Base-by-base conservation (phyloP, 202 grass and related monocot genomes). In the Bolboschoenoplectus hybrid region DNA sequence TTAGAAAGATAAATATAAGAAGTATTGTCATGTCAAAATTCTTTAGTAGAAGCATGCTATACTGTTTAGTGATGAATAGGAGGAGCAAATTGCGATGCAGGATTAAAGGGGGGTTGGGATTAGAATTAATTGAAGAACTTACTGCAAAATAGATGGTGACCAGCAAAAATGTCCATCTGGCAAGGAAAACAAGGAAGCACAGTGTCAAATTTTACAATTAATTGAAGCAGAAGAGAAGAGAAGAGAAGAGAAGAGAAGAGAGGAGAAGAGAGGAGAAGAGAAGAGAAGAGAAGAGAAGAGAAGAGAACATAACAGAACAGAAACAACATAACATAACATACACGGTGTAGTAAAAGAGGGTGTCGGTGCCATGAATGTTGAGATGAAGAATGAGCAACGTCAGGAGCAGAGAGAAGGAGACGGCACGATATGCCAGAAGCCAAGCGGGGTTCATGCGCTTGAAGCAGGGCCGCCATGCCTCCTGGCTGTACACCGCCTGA, bases 141-240 rank as follows among this genome's bases (percentile, higher is more conserved):
- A 98, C 95, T 88, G 89, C 91, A 82, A 98, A 98, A 84, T 95
- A 98, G 13, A 95, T 82, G 77, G 91, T 98, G 65, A 98, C 90
- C 82, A 98, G 75, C 4, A 92, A 86, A 88, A 98, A 98, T 0
- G 93, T 98, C 95, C 95, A 98, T 85, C 93, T 98, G 91, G 53
- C 12, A 87, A 89, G 43, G 19, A 16, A n/a, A 87, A 72, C 43
- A 45, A 60, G 11, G 7, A 57, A 55, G 1, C 2, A 40, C 9
- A 80, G 65, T 39, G 34, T 52, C 20, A 80, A 9, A 16, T 39
- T 70, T 39, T 57, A 62, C 7, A 26, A 7, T 46, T 46, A 26
- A 26, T 35, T 20, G 4, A 20, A 47, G 5, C 7, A 51, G 4
- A 52, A 44, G 49, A 65, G 36, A 84, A 38, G 26, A 35, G 26